Conservation (phyloP, 106 monocot genomes). For the Allium sativum region DNA sequence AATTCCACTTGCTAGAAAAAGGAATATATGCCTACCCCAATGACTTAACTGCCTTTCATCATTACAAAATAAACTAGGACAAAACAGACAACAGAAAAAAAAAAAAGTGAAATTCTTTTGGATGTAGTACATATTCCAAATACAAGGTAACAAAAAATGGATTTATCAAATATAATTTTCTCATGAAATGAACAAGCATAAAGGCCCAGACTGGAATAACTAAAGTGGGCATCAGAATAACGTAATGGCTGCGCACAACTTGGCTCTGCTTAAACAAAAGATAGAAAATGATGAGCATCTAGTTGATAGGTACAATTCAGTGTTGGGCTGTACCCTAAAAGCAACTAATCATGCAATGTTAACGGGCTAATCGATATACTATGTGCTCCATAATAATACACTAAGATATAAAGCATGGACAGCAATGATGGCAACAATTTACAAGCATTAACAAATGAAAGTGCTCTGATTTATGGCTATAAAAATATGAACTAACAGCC, state of each 20-base stretch:
- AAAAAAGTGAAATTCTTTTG: background rate
- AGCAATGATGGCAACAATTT: too few species aligned
- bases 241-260: too few species aligned
- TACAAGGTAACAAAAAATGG: constrained; percentile 3
- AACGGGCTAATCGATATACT: background rate
- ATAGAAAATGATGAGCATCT: too few species aligned
- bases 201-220: constrained; percentile 14
- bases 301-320: too few species aligned
- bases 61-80: background rate
- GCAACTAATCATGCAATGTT: background rate
- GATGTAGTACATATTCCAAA: constrained; percentile 12
- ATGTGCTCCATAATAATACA: too few species aligned
- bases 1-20: background rate
- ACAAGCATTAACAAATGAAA: too few species aligned
- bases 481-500: too few species aligned
- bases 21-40: constrained; percentile 1
- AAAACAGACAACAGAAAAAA: background rate
- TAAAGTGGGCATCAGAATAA: constrained; percentile 16
- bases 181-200: constrained; percentile 7
- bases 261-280: too few species aligned
- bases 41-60: background rate
- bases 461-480: too few species aligned
- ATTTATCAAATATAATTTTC: background rate
- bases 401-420: too few species aligned
- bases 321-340: too few species aligned